Evolutionary conservation across 73 alveolate species (phyloP), one percentile per base, ranked within the genome.

Genomic region (Paramecium pentaurelia): DNA sequence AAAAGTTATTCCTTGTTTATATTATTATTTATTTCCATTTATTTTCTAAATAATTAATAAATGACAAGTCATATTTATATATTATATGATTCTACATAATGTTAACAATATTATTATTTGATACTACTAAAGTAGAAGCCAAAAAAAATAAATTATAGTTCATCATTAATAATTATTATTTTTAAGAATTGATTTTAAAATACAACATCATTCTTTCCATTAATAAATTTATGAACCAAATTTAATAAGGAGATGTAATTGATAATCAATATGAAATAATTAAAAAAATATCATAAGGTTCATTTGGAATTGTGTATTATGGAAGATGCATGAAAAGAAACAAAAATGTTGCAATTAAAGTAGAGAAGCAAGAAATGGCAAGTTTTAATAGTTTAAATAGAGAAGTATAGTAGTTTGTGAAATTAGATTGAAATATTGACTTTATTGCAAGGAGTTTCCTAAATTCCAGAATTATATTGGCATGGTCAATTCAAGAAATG

Each of bases 391-490:
- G 58, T 36, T 49, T 80, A 42, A 64, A 80, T 44, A 22, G 77
- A 45, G 87, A 58, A 27, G 92, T 47, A 91, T 30, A 9, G n/a
- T 3, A 20, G 32, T 60, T 86, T 32, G 32, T 58, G 20, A 68
- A 49, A 54, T 86, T 18, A 80, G 91, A 54, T 49, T 25, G 89
- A 91, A 44, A 51, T 80, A 7, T 47, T 91, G 22, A 85, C 27
- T 11, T 12, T 16, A 12, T 70, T 91, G 25, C 2, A 80, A 32
- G 86, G 86, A 25, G 95, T 64, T 40, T 20, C 89, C 8, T 87
- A 71, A 18, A 77, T 95, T 22, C 97, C 97, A 6, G 80, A 93
- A 77, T 28, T 95, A 25, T 59, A 51, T 27, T 95, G 97, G 96
- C 73, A 64, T 88, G 97, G 97, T 12, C 22, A 58, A 18, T 86